Evolutionary conservation across 2,329 filamentous ascomycete genomes (phyloP).

Genomic region (Diaporthe amygdali): DNA sequence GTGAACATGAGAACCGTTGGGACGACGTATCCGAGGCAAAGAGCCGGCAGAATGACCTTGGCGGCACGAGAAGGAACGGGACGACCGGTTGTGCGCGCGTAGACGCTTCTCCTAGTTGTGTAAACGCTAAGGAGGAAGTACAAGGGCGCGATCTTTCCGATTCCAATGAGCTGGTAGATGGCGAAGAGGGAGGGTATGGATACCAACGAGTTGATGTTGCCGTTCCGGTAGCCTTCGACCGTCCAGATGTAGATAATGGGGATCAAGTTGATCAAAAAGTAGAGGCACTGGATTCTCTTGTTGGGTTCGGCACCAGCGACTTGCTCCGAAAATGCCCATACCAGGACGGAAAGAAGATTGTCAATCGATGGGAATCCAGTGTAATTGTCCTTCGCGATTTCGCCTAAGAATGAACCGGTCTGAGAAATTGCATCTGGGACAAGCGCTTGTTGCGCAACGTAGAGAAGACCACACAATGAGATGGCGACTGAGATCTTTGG

Average conservation of each 20-base stretch:
- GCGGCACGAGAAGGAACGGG: constrained; percentile 1
- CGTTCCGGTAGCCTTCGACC: constrained; percentile 23
- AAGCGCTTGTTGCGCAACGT: neutral
- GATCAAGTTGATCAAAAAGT: neutral
- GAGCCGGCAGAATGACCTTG: constrained; percentile 18
- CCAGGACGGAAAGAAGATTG: neutral
- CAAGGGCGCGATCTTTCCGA: neutral
- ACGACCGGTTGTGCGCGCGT: constrained; percentile 6
- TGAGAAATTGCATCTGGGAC: neutral
- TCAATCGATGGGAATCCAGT: neutral
- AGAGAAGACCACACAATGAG: neutral
- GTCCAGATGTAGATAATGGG: constrained; percentile 24
- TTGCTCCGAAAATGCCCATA: neutral
- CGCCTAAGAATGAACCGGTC: neutral
- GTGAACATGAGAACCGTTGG: constrained; percentile 26
- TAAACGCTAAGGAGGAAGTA: constrained; percentile 19
- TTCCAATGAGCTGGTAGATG: neutral
- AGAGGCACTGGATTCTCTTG: constrained; percentile 4
- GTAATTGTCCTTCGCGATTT: neutral
- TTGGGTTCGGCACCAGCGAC: neutral
- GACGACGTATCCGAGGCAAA: constrained; percentile 22
- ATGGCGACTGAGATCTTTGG: neutral
- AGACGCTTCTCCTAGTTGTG: neutral
- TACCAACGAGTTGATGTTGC: constrained; percentile 11
- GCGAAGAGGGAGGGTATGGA: neutral